These are phyloP conservation scores for Epichloe baconii DNA, from an alignment of 2,329 filamentous ascomycete genomes.

Conservation along the genomic window DNA sequence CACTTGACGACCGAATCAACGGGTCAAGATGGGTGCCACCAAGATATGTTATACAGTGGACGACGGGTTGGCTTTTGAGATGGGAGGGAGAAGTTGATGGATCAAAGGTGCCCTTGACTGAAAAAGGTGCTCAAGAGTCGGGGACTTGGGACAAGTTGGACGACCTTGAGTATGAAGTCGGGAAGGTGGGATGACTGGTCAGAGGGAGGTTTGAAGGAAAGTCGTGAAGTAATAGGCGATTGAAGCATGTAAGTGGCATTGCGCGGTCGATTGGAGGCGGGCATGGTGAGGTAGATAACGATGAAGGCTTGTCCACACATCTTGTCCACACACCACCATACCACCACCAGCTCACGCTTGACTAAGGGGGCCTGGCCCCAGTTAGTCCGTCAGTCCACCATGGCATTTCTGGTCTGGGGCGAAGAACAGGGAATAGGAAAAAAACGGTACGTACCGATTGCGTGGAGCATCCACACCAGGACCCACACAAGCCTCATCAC, in stretches of 20 bases:
- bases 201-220: conserved; percentile 20
- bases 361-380: not conserved
- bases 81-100: not conserved
- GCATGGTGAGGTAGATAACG: conserved; percentile 16
- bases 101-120: conserved; percentile 3
- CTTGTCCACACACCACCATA: not conserved
- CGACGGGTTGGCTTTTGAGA: not conserved
- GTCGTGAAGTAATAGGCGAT: conserved; percentile 21
- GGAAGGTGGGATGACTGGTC: not conserved
- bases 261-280: conserved; percentile 9
- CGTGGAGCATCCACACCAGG: conserved; percentile 23
- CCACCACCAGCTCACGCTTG: not conserved
- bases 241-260: conserved; percentile 8
- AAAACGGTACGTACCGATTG: conserved; percentile 16
- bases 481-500: conserved; percentile 15
- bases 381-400: not conserved
- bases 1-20: conserved; percentile 36
- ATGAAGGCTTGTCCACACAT: conserved; percentile 4
- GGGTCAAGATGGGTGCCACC: conserved; percentile 25
- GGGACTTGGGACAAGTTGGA: too few relatives aligned
- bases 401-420: not conserved
- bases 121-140: not conserved
- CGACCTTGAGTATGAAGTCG: conserved; percentile 1
- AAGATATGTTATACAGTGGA: not conserved
- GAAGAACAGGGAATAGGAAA: not conserved